Evolutionary conservation across 2,329 filamentous ascomycete species (phyloP).

Genomic region (Ascochyta pisi): DNA sequence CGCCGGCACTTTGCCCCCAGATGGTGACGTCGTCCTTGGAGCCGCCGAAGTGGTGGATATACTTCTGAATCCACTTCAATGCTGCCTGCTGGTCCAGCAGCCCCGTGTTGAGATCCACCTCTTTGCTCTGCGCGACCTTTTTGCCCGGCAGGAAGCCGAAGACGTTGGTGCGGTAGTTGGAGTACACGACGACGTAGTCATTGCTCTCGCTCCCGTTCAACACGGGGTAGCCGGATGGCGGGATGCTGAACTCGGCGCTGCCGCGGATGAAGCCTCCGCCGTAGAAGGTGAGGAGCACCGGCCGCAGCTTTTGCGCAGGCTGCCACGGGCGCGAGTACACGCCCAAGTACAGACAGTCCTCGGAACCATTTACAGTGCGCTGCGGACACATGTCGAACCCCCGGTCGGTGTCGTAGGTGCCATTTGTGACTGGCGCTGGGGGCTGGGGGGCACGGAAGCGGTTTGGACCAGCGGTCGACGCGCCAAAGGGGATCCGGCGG

Average conservation of each 20-base stretch:
- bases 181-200: constrained; percentile 60
- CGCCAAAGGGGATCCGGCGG: constrained; percentile 67
- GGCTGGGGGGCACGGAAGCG: constrained; percentile 68
- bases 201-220: constrained; percentile 61
- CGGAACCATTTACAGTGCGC: constrained; percentile 61
- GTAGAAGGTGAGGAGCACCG: constrained; percentile 67
- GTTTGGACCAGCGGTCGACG: constrained; percentile 64
- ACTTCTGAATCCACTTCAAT: constrained; percentile 61
- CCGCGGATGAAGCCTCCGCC: constrained; percentile 69
- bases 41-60: constrained; percentile 63
- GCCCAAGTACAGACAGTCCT: constrained; percentile 68
- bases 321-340: constrained; percentile 66
- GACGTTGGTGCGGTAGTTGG: constrained; percentile 65
- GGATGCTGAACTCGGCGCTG: constrained; percentile 61
- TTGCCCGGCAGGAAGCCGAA: constrained; percentile 62
- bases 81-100: constrained; percentile 61
- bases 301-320: constrained; percentile 51
- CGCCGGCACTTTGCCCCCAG: constrained; percentile 64
- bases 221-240: constrained; percentile 64
- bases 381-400: constrained; percentile 66
- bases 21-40: constrained; percentile 61
- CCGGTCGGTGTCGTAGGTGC: constrained; percentile 62
- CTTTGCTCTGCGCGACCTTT: constrained; percentile 54
- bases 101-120: constrained; percentile 59
- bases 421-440: constrained; percentile 56